Conservation (phyloP, 305 asterid species). For the Rubia balearica region DNA sequence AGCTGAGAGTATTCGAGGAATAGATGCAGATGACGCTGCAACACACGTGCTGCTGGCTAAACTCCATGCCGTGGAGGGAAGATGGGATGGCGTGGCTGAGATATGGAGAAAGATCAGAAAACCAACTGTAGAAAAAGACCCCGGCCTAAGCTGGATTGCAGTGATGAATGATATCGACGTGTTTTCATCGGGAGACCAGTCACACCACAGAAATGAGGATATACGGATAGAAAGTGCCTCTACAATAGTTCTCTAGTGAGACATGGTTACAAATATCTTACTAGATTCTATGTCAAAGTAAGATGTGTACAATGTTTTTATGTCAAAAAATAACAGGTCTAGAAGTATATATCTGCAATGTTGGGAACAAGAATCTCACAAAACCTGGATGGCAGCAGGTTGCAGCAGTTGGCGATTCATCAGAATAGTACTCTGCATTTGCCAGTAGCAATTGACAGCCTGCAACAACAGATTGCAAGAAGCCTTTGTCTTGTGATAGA, state of each 20-base stretch:
- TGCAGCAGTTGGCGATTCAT: slow-evolving; percentile 6
- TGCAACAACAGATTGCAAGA: neutral
- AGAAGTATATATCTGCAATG: neutral
- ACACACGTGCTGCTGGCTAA: slow-evolving; percentile 44
- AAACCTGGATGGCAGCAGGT: neutral
- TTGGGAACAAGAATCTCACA: neutral
- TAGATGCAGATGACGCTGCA: slow-evolving; percentile 45
- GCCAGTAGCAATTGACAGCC: neutral
- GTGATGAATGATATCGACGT: slow-evolving; percentile 32
- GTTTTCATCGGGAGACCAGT: slow-evolving; percentile 51
- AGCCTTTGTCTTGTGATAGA: slow-evolving; percentile 3
- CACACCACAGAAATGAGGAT: slow-evolving; percentile 31
- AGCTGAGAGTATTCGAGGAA: slow-evolving; percentile 41
- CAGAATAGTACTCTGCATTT: neutral
- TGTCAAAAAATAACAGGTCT: neutral
- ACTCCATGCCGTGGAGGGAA: slow-evolving; percentile 52
- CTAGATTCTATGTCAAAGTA: neutral
- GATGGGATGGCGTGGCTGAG: slow-evolving; percentile 53
- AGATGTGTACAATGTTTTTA: slow-evolving; percentile 4
- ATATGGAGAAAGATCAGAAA: slow-evolving; percentile 50
- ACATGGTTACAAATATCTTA: slow-evolving; percentile 3
- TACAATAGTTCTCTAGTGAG: neutral
- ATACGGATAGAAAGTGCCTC: slow-evolving; percentile 10
- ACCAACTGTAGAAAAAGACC: slow-evolving; percentile 45
- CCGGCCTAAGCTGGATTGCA: slow-evolving; percentile 80